Percentiles rank a stretch among this genome's conserved stretches.
Evolutionary conservation across 2,329 filamentous ascomycete genomes (phyloP).

Genomic region (Colletotrichum somersetense): DNA sequence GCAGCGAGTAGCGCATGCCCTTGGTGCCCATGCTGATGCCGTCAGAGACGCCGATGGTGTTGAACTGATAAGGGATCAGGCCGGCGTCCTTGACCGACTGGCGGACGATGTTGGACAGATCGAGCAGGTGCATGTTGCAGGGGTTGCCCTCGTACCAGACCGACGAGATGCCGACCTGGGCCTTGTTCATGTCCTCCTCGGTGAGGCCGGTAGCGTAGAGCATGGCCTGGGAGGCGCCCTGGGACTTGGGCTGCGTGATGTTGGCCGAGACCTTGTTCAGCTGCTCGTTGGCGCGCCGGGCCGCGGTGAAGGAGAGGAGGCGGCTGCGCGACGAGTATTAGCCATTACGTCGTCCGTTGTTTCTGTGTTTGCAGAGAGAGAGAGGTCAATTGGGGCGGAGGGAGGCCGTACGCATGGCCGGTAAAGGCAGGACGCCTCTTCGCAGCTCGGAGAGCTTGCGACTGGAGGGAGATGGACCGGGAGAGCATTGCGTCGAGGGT

Average conservation of each 20-base stretch:
- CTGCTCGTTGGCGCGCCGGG: slow-evolving; percentile 63
- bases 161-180: slow-evolving; percentile 96
- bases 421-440: slow-evolving; percentile 41
- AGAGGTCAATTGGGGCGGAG: slow-evolving; percentile 3
- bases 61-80: slow-evolving; percentile 95
- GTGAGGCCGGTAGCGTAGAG: slow-evolving; percentile 93
- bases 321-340: slow-evolving; percentile 54
- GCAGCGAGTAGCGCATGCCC: slow-evolving; percentile 95
- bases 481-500: slow-evolving; percentile 43
- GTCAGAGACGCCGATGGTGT: slow-evolving; percentile 97
- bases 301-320: slow-evolving; percentile 63
- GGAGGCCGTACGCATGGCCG: slow-evolving; percentile 44
- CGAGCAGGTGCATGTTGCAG: slow-evolving; percentile 98
- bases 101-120: slow-evolving; percentile 82
- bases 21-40: slow-evolving; percentile 98
- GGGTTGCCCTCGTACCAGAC: slow-evolving; percentile 99
- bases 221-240: slow-evolving; percentile 99
- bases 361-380: neutral
- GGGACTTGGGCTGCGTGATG: slow-evolving; percentile 97
- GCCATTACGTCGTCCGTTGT: slow-evolving; percentile 11
- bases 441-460: slow-evolving; percentile 45
- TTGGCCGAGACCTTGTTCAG: slow-evolving; percentile 87
- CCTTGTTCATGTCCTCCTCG: slow-evolving; percentile 92
- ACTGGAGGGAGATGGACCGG: slow-evolving; percentile 42
- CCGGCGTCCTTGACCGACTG: slow-evolving; percentile 76